Conservation (phyloP, 805 yeast genomes). For the Candida nonsorbophila region DNA sequence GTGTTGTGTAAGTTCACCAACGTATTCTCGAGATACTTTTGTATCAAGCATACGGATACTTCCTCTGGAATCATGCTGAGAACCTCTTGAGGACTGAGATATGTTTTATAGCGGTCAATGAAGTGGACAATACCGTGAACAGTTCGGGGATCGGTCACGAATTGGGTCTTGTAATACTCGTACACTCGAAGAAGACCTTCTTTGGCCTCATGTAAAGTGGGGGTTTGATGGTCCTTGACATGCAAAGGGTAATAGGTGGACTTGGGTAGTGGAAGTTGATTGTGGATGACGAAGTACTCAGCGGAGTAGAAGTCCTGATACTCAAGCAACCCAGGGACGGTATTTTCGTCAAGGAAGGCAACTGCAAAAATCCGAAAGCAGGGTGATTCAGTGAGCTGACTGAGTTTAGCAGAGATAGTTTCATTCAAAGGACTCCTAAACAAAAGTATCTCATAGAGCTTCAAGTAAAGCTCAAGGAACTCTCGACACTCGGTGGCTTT, state of each 20-base stretch:
- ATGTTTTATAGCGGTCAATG: slow-evolving; percentile 11
- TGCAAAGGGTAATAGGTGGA: slow-evolving; percentile 13
- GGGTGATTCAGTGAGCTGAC: slow-evolving; percentile 1
- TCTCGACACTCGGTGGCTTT: slow-evolving; percentile 21
- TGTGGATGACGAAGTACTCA: slow-evolving; percentile 21
- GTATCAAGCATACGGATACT: slow-evolving; percentile 22
- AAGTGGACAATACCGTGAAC: slow-evolving; percentile 23
- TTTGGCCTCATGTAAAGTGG: not conserved
- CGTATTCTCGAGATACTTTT: slow-evolving; percentile 17
- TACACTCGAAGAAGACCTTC: slow-evolving; percentile 12
- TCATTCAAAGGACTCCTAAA: not conserved
- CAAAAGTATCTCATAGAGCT: slow-evolving; percentile 27
- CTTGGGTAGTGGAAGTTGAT: slow-evolving; percentile 16
- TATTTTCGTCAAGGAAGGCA: slow-evolving; percentile 5
- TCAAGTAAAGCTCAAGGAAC: slow-evolving; percentile 23
- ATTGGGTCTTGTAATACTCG: slow-evolving; percentile 11
- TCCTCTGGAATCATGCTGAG: slow-evolving; percentile 23
- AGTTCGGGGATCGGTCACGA: slow-evolving; percentile 4
- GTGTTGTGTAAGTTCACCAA: slow-evolving; percentile 15
- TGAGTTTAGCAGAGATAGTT: not conserved
- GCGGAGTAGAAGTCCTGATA: slow-evolving; percentile 28
- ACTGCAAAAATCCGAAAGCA: slow-evolving; percentile 4
- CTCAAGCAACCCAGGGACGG: slow-evolving; percentile 10
- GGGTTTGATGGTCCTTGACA: slow-evolving; percentile 2
- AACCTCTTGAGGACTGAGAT: slow-evolving; percentile 19